phyloP scores from a whole-genome alignment of 2,329 filamentous ascomycete species.

The Escovopsis weberi region DNA sequence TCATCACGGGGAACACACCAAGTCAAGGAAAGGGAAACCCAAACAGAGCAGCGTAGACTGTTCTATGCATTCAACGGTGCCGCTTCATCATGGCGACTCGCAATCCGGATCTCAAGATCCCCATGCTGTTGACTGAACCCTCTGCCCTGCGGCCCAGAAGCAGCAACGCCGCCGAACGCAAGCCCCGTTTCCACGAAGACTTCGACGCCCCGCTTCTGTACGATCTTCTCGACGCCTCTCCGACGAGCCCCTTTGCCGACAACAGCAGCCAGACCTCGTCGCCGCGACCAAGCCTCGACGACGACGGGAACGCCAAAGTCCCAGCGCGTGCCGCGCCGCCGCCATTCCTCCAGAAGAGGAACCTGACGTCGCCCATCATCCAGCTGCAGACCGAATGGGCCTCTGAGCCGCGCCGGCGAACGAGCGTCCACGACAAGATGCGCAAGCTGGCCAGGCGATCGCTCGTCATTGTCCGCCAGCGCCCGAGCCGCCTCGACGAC shows the following conservation, averaged over 20 bases:
- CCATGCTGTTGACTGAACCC: conserved; percentile 12
- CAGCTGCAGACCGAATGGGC: conserved; percentile 14
- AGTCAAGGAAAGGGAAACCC: not conserved
- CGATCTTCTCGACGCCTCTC: conserved; percentile 18
- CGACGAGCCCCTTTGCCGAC: conserved; percentile 14
- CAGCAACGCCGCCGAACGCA: conserved; percentile 12
- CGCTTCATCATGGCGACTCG: conserved; percentile 12
- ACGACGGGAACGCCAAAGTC: not conserved
- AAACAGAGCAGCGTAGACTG: not conserved
- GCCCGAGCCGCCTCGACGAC: conserved; percentile 9
- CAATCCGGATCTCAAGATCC: conserved; percentile 14
- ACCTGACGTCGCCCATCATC: conserved; percentile 7
- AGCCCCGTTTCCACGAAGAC: conserved; percentile 23
- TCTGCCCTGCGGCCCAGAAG: conserved; percentile 2
- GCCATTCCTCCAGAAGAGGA: conserved; percentile 4
- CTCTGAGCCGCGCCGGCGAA: conserved; percentile 14
- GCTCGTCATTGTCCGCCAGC: conserved; percentile 13
- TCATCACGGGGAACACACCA: not conserved
- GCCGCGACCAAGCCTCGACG: conserved; percentile 1
- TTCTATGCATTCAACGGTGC: not conserved
- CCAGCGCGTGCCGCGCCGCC: not conserved
- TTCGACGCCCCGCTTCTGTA: conserved; percentile 25
- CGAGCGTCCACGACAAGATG: conserved; percentile 19
- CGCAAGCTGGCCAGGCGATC: conserved; percentile 21
- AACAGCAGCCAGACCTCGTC: conserved; percentile 12